Evolutionary conservation across 768 basidiomycete genomes (phyloP).

Genomic region (Tubosaeta sp.): DNA sequence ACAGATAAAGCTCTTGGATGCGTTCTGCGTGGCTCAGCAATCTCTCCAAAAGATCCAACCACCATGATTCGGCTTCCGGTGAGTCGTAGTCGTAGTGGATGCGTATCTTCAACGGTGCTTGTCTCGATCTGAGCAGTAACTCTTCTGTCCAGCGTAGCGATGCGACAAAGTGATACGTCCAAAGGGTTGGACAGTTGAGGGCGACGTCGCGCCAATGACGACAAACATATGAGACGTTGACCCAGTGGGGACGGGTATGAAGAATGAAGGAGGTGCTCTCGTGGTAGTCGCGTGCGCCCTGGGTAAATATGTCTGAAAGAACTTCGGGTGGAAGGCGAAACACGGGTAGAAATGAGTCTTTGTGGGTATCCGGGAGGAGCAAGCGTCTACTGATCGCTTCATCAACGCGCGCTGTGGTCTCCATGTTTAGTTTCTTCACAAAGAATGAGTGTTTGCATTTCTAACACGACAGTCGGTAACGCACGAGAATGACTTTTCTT

Average conservation of each 20-base stretch:
- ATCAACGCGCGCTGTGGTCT: neutral
- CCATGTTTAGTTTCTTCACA: neutral
- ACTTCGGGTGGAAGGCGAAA: neutral
- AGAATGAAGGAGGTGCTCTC: neutral
- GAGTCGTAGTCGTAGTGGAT: neutral
- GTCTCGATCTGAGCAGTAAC: slow-evolving; percentile 20
- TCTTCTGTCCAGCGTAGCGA: neutral
- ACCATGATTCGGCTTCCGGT: neutral
- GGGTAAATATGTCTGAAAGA: neutral
- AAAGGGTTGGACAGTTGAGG: slow-evolving; percentile 26
- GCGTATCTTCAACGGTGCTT: slow-evolving; percentile 20
- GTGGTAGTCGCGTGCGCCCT: neutral
- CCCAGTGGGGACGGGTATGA: neutral
- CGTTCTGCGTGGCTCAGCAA: neutral
- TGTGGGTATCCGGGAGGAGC: neutral
- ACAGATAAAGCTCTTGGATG: neutral
- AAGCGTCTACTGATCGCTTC: neutral
- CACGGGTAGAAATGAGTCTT: neutral
- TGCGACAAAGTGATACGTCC: neutral
- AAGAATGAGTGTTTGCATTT: neutral
- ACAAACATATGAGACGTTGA: slow-evolving; percentile 11
- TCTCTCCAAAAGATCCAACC: neutral
- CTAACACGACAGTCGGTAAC: too few relatives aligned
- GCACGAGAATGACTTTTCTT: too few relatives aligned
- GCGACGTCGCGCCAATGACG: slow-evolving; percentile 42